Evolutionary conservation across 768 basidiomycete species (phyloP).

Genomic region (Boletales sp.): DNA sequence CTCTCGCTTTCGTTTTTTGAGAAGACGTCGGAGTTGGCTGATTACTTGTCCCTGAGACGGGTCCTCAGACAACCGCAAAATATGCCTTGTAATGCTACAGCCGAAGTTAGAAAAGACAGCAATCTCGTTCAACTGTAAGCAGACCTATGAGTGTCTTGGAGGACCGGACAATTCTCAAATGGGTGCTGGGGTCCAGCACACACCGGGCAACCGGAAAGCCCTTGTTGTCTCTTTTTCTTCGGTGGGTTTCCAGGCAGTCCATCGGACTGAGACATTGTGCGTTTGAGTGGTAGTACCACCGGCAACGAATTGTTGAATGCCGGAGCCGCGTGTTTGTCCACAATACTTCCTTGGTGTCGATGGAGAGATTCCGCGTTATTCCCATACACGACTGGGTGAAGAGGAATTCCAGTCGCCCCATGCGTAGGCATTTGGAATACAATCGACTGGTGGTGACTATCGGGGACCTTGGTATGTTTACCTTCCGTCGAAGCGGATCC

Average conservation of each 20-base stretch:
- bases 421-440: conserved; percentile 1
- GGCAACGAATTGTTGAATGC: neutral
- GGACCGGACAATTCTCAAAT: conserved; percentile 53
- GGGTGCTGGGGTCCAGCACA: conserved; percentile 47
- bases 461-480: neutral
- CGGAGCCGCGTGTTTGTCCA: neutral
- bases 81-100: conserved; percentile 41
- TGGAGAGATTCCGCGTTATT: neutral
- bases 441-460: neutral
- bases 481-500: conserved; percentile 6
- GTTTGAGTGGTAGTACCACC: conserved; percentile 31
- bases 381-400: neutral
- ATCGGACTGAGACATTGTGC: conserved; percentile 29
- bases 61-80: conserved; percentile 41
- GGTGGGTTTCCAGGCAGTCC: conserved; percentile 19
- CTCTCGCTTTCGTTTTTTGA: conserved; percentile 33
- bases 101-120: conserved; percentile 6
- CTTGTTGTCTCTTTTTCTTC: conserved; percentile 38
- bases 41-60: conserved; percentile 35
- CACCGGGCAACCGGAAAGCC: conserved; percentile 38
- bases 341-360: neutral
- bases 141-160: conserved; percentile 56
- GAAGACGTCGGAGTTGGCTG: conserved; percentile 36
- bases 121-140: conserved; percentile 1
- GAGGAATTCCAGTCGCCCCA: neutral